Base-by-base conservation (phyloP, 163 green algal species). In the Scenedesmus sp. region DNA sequence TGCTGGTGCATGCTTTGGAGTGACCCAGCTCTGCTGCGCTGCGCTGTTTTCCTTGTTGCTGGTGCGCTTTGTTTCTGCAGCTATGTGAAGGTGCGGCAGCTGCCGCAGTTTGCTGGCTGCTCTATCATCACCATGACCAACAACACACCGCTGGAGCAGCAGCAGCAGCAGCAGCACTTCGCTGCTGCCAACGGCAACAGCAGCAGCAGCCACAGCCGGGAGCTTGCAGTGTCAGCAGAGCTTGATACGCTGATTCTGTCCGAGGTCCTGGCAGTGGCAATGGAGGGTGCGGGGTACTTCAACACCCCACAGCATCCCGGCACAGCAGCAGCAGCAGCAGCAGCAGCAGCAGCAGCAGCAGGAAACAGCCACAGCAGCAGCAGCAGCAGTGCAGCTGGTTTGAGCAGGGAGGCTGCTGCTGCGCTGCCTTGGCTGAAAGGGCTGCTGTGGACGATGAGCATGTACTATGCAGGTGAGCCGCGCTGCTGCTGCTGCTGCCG, bases 391-490 rank as follows among this genome's bases (percentile, higher is more conserved):
- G 59, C 9, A 59, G 62, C 59, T 16, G 8, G 9, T 18, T 23
- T 90, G 77, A 82, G 56, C 57, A 46, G 67, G 55, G 64, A 52
- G 62, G 86, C 88, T 26, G 26, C 84, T 66, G 83, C 62, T 18
- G 87, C 87, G 26, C 64, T 82, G 52, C 84, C 85, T 23, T 95
- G 93, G 91, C 70, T 96, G 57, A 91, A 96, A 86, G 96, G 95
- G 6, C 56, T 96, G 83, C 90, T 97, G 85, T 98, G 97, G 97
- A 93, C 97, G 57, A 88, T 98, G 85, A 81, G 91, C 87, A 98
- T 98, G 97, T 98, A 98, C 89, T 87, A 95, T 54, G 87, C 87
- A 7, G 94, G 94, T 70, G 64, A 6, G 79, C 2, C 8, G 15
- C 54, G 15, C 23, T 79, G 23, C 3, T 4, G 4, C 1, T 46